Evolutionary conservation across 345 rosid genomes (phyloP).

Genomic region (Bruguiera gymnorhiza): DNA sequence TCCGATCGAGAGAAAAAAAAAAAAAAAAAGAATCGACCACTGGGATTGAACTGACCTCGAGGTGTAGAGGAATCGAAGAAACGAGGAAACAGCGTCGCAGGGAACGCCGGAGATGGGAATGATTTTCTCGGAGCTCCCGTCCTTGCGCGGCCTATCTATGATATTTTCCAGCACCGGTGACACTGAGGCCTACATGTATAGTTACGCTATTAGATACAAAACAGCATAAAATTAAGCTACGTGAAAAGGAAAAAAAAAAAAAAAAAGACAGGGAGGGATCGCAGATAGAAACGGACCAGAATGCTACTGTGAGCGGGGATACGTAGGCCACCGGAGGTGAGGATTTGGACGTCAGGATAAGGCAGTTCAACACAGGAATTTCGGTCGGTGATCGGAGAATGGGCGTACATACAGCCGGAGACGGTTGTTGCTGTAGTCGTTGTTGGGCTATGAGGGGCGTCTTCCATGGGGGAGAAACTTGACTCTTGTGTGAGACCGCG

Average conservation of each 20-base stretch:
- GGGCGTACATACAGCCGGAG: conserved; percentile 4
- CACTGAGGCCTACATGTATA: conserved; percentile 45
- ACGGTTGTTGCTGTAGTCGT: conserved; percentile 15
- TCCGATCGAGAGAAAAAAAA: conserved; percentile 16
- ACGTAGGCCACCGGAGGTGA: conserved; percentile 67
- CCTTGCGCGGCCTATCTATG: conserved; percentile 49
- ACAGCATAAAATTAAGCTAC: background rate
- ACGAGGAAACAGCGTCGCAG: conserved; percentile 66
- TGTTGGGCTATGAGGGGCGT: background rate
- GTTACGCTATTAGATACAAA: background rate
- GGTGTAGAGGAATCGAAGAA: conserved; percentile 58
- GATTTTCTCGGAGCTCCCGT: conserved; percentile 47
- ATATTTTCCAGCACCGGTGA: conserved; percentile 64
- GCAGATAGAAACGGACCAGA: conserved; percentile 41
- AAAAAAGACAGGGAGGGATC: background rate
- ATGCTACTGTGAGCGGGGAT: conserved; percentile 64
- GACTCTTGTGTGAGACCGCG: background rate
- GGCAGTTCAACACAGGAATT: conserved; percentile 25
- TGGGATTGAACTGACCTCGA: conserved; percentile 47
- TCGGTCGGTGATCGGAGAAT: conserved; percentile 12
- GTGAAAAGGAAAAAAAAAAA: background rate
- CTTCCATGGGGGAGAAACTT: background rate
- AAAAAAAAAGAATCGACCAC: conserved; percentile 10
- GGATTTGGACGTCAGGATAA: conserved; percentile 54
- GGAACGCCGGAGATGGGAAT: conserved; percentile 82